Percentiles rank a stretch among this genome's conserved stretches.
phyloP scores from a whole-genome alignment of 2,329 filamentous ascomycete species.

The Fusarium bulbicola region DNA sequence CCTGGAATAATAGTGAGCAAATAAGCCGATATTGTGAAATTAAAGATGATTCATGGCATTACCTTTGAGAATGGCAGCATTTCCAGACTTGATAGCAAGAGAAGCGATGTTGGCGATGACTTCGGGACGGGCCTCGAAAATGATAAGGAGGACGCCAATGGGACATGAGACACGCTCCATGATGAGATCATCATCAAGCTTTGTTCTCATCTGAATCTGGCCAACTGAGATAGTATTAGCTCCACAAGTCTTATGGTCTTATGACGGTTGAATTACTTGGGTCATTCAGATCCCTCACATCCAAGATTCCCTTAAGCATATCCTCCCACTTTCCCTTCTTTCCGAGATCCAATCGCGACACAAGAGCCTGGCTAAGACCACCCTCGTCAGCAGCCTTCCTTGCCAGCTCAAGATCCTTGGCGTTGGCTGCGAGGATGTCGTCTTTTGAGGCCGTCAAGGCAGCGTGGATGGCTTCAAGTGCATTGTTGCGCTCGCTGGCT shows the following conservation, averaged over 20 bases:
- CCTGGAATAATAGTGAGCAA: slow-evolving; percentile 55
- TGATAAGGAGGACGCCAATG: slow-evolving; percentile 97
- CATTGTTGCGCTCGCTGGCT: slow-evolving; percentile 79
- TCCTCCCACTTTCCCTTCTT: slow-evolving; percentile 95
- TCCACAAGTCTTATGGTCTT: neutral
- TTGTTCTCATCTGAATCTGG: slow-evolving; percentile 82
- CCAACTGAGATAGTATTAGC: slow-evolving; percentile 67
- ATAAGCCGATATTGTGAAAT: too few relatives aligned
- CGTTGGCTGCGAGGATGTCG: slow-evolving; percentile 86
- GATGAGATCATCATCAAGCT: slow-evolving; percentile 84
- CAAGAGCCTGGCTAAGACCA: slow-evolving; percentile 79
- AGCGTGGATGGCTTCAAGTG: slow-evolving; percentile 82
- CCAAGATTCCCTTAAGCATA: slow-evolving; percentile 94
- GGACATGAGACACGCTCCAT: slow-evolving; percentile 92
- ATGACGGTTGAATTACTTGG: slow-evolving; percentile 66
- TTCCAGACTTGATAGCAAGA: slow-evolving; percentile 95
- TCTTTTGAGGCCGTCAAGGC: slow-evolving; percentile 76
- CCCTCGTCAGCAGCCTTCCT: slow-evolving; percentile 78
- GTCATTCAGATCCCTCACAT: slow-evolving; percentile 85
- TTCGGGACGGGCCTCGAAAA: slow-evolving; percentile 97
- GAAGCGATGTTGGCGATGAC: slow-evolving; percentile 98
- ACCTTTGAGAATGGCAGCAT: slow-evolving; percentile 95
- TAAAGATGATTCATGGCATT: slow-evolving; percentile 48
- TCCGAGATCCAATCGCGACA: slow-evolving; percentile 87
- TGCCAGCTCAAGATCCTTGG: slow-evolving; percentile 80